These are phyloP conservation scores for Ichthyophonus hoferi DNA, from an alignment of 208 protist genomes.

Conservation along the genomic window DNA sequence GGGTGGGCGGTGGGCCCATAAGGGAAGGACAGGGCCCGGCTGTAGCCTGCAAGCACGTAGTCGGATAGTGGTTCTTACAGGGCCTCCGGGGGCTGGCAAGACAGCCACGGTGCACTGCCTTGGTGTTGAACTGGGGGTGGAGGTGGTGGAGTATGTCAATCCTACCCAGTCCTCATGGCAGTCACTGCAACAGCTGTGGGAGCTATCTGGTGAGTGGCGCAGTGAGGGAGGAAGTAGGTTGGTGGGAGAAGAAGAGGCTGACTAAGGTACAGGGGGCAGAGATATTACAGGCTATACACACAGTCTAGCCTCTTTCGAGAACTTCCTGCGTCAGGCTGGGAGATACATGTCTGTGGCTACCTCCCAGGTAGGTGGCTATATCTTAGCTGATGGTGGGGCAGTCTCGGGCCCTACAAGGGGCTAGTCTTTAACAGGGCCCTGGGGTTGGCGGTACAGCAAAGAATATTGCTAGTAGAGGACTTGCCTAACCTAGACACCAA, in stretches of 20 bases:
- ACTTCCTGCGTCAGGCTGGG: neutral
- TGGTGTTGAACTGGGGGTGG: neutral
- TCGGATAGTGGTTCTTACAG: neutral
- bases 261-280: neutral
- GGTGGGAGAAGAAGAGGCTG: neutral
- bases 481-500: neutral
- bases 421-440: neutral
- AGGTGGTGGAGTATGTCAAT: neutral
- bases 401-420: neutral
- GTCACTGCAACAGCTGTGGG: neutral
- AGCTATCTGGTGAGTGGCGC: neutral
- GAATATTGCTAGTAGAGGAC: neutral
- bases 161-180: neutral
- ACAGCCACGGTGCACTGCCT: neutral
- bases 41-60: neutral
- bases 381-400: neutral
- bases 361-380: neutral
- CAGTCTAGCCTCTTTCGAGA: neutral
- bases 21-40: neutral
- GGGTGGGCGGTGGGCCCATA: neutral
- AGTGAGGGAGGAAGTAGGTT: neutral
- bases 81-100: neutral
- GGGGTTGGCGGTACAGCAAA: neutral
- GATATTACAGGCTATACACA: neutral
- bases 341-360: neutral